Evolutionary conservation across 1,284 basidiomycete species (phyloP).

Genomic region (Grifola frondosa): DNA sequence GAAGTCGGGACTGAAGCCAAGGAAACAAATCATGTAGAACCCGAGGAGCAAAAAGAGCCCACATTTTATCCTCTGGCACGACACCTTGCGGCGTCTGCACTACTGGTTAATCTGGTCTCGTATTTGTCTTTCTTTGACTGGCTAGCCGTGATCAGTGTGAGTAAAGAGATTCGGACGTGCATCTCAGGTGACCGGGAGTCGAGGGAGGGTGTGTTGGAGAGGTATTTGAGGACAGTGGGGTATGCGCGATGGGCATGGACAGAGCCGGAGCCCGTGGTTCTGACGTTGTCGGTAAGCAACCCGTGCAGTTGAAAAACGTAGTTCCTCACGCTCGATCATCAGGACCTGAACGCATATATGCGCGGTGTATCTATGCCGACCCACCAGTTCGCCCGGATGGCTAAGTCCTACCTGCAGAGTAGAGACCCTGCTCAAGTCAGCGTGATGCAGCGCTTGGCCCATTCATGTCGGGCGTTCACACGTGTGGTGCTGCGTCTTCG

Average conservation of each 20-base stretch:
- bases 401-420: conserved; percentile 53
- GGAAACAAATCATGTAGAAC: neutral
- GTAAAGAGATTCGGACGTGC: conserved; percentile 48
- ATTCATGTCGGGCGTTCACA: conserved; percentile 58
- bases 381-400: conserved; percentile 64
- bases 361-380: conserved; percentile 71
- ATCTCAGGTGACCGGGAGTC: conserved; percentile 51
- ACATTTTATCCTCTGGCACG: conserved; percentile 49
- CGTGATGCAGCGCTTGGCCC: conserved; percentile 47
- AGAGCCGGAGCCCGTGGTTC: conserved; percentile 54
- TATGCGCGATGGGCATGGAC: conserved; percentile 65
- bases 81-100: conserved; percentile 48
- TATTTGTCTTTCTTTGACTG: conserved; percentile 68
- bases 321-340: conserved; percentile 8
- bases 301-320: too few species aligned
- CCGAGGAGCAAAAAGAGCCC: conserved; percentile 30
- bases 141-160: conserved; percentile 55
- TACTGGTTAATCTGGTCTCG: conserved; percentile 52
- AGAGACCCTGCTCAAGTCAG: conserved; percentile 35
- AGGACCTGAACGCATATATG: conserved; percentile 80
- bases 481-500: conserved; percentile 72
- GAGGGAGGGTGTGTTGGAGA: conserved; percentile 62
- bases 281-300: conserved; percentile 56
- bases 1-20: conserved; percentile 16
- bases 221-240: conserved; percentile 66